These are phyloP conservation scores for Coffea canephora DNA, from an alignment of 257 asterid species.

Conservation along the genomic window DNA sequence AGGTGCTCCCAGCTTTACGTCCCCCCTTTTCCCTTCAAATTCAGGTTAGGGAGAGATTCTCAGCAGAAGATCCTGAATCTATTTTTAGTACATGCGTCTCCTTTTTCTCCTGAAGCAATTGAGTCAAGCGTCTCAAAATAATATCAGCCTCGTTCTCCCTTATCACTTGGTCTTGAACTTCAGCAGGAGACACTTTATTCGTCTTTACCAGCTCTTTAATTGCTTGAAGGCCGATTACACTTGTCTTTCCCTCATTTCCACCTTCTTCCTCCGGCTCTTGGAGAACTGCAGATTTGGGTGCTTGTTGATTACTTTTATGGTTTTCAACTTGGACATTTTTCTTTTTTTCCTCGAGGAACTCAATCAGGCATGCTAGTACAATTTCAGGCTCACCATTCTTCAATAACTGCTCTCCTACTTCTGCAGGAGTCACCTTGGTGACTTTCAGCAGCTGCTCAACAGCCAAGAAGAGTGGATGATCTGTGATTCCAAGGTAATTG, in stretches of 20 bases:
- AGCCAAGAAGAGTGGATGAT: too few relatives aligned
- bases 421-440: too few relatives aligned
- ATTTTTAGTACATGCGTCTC: conserved; percentile 3
- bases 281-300: background rate
- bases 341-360: conserved; percentile 32
- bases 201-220: background rate
- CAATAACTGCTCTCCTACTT: conserved; percentile 20
- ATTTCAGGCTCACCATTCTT: conserved; percentile 27
- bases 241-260: background rate
- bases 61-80: background rate
- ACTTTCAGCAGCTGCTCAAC: too few relatives aligned
- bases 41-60: too few relatives aligned
- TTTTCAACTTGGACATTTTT: conserved; percentile 4
- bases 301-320: background rate
- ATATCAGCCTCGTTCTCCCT: background rate
- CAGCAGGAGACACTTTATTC: background rate
- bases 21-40: background rate
- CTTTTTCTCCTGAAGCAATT: background rate
- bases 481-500: too few relatives aligned
- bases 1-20: background rate
- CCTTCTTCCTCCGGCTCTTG: background rate
- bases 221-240: background rate
- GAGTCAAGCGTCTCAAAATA: background rate
- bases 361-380: conserved; percentile 38
- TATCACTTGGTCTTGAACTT: background rate